Conservation (phyloP, 352 stramenopile genomes). For the Blastocystis sp. region DNA sequence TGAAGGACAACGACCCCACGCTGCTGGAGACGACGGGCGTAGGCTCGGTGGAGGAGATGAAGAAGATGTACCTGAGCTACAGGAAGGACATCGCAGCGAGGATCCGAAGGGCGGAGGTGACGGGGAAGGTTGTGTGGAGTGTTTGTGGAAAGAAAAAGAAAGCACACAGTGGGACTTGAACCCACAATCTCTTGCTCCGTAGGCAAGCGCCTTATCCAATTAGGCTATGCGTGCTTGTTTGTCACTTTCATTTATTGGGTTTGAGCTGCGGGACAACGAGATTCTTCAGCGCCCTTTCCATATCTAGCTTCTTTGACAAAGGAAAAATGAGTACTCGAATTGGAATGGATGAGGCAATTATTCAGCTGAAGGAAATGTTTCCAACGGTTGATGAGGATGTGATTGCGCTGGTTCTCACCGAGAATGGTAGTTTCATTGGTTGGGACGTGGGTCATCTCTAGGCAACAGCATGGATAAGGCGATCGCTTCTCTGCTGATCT, state of each 20-base stretch:
- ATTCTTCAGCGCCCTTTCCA: no score
- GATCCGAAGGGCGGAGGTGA: background rate
- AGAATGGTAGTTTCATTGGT: background rate
- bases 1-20: slow-evolving; percentile 20
- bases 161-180: no score
- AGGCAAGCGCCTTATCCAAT: no score
- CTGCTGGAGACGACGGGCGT: slow-evolving; percentile 31
- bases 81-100: slow-evolving; percentile 16
- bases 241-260: no score
- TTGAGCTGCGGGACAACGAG: no score
- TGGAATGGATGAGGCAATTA: background rate
- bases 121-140: background rate
- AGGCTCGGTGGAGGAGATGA: background rate
- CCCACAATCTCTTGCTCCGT: no score
- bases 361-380: slow-evolving; percentile 14
- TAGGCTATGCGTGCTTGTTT: no score
- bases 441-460: background rate
- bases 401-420: background rate
- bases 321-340: no score
- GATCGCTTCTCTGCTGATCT: slow-evolving; percentile 24
- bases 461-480: slow-evolving; percentile 2
- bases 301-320: no score
- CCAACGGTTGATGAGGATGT: slow-evolving; percentile 20
- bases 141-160: no score
- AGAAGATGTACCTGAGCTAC: slow-evolving; percentile 28